A percentile compares a stretch with the other conserved stretches of the same genome.
Evolutionary conservation across 495 filamentous ascomycete species (phyloP).

Genomic region (Xylaria telfairii): DNA sequence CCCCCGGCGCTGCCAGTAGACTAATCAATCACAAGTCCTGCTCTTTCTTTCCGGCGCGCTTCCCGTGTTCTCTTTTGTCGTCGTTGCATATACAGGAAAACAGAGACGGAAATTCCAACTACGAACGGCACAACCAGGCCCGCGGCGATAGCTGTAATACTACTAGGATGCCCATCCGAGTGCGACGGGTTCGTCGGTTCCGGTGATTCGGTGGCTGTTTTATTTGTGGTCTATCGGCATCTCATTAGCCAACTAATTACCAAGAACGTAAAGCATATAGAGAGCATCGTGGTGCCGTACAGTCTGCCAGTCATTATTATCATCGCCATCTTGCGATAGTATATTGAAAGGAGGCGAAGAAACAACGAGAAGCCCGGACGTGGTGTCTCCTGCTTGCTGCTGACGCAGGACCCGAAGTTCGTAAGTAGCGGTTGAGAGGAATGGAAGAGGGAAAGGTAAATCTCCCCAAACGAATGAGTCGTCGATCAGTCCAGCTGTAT

Average conservation of each 20-base stretch:
- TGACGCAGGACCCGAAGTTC: conserved; percentile 44
- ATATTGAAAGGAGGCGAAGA: conserved; percentile 35
- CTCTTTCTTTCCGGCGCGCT: conserved; percentile 34
- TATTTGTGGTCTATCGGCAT: conserved; percentile 24
- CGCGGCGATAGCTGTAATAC: conserved; percentile 37
- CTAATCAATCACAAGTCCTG: conserved; percentile 35
- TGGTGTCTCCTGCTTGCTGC: conserved; percentile 14
- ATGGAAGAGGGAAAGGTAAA: conserved; percentile 47
- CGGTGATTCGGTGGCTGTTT: conserved; percentile 27
- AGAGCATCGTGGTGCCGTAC: background rate
- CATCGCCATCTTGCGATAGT: conserved; percentile 17
- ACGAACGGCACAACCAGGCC: conserved; percentile 35
- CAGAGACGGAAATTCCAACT: conserved; percentile 32
- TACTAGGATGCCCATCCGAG: conserved; percentile 27
- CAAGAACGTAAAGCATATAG: background rate
- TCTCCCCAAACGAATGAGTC: conserved; percentile 44
- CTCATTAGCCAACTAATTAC: conserved; percentile 9
- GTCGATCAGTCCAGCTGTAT: conserved; percentile 36
- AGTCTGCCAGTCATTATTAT: conserved; percentile 19
- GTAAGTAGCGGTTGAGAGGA: conserved; percentile 44
- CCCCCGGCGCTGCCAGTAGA: background rate
- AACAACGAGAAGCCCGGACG: conserved; percentile 17
- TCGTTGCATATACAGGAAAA: conserved; percentile 33
- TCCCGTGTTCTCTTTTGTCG: conserved; percentile 33
- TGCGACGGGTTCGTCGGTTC: conserved; percentile 27